phyloP scores from a whole-genome alignment of 164 flowering plant species.

The Magnolia sinica region DNA sequence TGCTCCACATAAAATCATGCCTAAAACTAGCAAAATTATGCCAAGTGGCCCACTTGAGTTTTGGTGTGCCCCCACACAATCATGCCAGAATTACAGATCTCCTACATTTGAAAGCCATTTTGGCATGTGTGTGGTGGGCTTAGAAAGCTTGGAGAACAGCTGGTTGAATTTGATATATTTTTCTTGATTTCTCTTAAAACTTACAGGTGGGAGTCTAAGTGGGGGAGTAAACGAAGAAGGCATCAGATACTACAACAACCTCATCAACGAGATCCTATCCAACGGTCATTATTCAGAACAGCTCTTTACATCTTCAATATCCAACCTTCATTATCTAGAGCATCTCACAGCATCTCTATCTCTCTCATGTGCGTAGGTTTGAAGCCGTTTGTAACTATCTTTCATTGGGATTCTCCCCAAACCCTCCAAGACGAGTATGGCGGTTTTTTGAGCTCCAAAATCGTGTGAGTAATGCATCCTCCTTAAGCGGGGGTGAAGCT shows the following conservation, averaged over 20 bases:
- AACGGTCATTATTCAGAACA: conserved; percentile 12
- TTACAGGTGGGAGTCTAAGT: conserved; percentile 23
- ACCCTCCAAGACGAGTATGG: conserved; percentile 51
- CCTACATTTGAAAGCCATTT: too few species aligned
- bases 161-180: too few species aligned
- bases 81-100: too few species aligned
- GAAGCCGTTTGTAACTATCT: conserved; percentile 55
- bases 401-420: conserved; percentile 72
- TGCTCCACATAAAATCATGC: too few species aligned
- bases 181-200: too few species aligned
- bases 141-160: too few species aligned
- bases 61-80: too few species aligned
- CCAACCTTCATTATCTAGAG: too few species aligned
- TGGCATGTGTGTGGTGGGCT: too few species aligned
- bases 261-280: conserved; percentile 32
- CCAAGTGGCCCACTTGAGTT: too few species aligned
- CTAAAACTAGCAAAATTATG: too few species aligned
- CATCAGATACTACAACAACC: conserved; percentile 31
- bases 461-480: conserved; percentile 32
- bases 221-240: conserved; percentile 33
- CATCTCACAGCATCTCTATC: too few species aligned
- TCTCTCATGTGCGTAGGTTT: conserved; percentile 28
- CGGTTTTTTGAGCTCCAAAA: conserved; percentile 39
- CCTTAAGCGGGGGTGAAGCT: not conserved
- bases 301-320: not conserved